Base-by-base conservation (phyloP, 2,329 filamentous ascomycete species). In the Sporothrix globosa region DNA sequence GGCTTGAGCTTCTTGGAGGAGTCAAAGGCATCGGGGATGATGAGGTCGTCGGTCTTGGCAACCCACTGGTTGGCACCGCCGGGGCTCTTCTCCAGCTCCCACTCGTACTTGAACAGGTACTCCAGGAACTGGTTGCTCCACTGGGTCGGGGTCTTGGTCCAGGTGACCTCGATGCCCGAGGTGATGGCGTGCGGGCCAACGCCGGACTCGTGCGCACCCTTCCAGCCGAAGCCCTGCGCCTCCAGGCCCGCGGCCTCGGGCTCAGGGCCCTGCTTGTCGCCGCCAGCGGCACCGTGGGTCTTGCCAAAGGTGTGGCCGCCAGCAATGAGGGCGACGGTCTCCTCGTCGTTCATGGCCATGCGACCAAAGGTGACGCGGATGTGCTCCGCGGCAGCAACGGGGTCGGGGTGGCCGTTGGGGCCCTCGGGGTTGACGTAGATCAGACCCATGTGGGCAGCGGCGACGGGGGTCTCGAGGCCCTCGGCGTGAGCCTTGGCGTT, bases 371-470 rank as follows among this genome's bases (percentile, higher is more conserved):
- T 92, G 71, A 83, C 85, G 73, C 90, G 90, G 77, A 93, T 93
- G 76, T 94, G 91, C 70, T 84, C 81, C 54, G 88, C 91, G 1
- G 91, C 85, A 17, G 89, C 89, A 53, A 89, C 79, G 24, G 90
- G 89, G 77, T 93, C 90, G 3, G 90, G 89, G 69, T 86, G 86
- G 72, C 88, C 90, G 75, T 93, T 88, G 39, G 91, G 91, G 9
- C 91, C 91, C 79, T 93, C 90, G 2, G 91, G 91, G 82, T 94
- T 93, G 72, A 93, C 91, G 78, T 94, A 94, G 78, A 94, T 93
- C 76, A 94, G 81, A 77, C 91, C 91, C 88, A 92, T 91, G 81
- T 91, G 87, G 41, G 88, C 83, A 56, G 91, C 88, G 9, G 83
- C 90, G 17, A 93, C 79, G 2, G 91, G 91, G 76, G 84, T 80